Percentiles rank a stretch among this genome's conserved stretches.
Evolutionary conservation across 169 alveolate genomes (phyloP).

Genomic region (Besnoitia besnoiti): DNA sequence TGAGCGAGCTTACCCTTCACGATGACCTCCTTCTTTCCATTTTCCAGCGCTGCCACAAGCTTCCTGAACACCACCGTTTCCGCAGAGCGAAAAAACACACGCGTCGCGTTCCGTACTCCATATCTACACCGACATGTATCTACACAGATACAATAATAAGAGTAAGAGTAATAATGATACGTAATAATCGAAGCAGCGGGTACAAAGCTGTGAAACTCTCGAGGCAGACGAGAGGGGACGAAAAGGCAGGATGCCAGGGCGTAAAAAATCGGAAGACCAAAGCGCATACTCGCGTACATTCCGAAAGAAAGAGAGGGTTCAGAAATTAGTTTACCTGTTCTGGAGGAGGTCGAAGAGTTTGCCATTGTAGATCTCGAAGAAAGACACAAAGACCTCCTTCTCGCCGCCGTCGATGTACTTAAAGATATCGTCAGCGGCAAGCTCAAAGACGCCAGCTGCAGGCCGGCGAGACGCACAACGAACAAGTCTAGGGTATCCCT

Average conservation of each 20-base stretch:
- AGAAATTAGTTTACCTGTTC: constrained; percentile 84
- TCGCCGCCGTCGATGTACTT: not conserved
- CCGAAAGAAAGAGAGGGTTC: not conserved
- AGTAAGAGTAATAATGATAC: no score
- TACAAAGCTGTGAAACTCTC: no score
- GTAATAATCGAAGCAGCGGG: no score
- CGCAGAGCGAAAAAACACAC: no score
- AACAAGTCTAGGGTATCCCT: no score
- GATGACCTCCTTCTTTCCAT: constrained; percentile 93
- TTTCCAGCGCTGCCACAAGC: constrained; percentile 87
- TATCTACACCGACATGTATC: no score
- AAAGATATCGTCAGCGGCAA: constrained; percentile 72
- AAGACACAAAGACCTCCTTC: constrained; percentile 85
- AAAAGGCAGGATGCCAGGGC: no score
- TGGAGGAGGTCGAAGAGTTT: constrained; percentile 97
- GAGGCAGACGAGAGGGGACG: no score
- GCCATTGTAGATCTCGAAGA: constrained; percentile 99
- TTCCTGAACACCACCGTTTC: constrained; percentile 72
- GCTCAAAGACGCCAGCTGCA: constrained; percentile 68
- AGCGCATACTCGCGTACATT: not conserved
- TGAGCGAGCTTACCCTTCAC: constrained; percentile 81
- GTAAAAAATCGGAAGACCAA: not conserved
- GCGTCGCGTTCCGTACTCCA: no score
- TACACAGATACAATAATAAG: no score
- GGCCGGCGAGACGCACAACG: no score